Evolutionary conservation across 352 stramenopile genomes (phyloP).

Genomic region (Thalassiosira ordinaria): DNA sequence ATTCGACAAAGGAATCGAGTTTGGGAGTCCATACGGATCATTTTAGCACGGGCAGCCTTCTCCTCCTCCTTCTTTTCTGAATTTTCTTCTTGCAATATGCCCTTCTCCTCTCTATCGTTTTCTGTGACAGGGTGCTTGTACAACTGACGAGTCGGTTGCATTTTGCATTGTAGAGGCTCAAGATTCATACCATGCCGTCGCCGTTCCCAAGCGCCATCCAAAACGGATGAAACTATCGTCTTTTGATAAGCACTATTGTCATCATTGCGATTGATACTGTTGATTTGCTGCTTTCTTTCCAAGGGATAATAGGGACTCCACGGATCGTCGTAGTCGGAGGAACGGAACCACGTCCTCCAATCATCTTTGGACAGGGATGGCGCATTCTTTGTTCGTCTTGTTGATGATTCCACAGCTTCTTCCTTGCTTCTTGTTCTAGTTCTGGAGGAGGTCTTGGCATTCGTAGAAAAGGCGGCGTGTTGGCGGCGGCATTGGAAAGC

Average conservation of each 20-base stretch:
- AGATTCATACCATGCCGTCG: slow-evolving; percentile 55
- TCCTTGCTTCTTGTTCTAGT: too few relatives aligned
- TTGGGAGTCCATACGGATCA: slow-evolving; percentile 37
- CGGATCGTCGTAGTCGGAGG: slow-evolving; percentile 48
- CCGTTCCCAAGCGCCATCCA: slow-evolving; percentile 27
- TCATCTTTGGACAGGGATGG: too few relatives aligned
- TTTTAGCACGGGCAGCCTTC: too few relatives aligned
- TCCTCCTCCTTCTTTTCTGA: too few relatives aligned
- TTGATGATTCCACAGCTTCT: too few relatives aligned
- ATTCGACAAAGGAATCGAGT: slow-evolving; percentile 42
- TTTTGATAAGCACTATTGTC: not conserved
- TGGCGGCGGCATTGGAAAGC: too few relatives aligned
- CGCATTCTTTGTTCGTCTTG: too few relatives aligned
- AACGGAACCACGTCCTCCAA: slow-evolving; percentile 50
- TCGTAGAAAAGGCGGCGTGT: too few relatives aligned
- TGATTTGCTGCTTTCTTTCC: not conserved
- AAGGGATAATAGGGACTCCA: slow-evolving; percentile 40
- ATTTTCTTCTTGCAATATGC: not conserved
- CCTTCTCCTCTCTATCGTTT: slow-evolving; percentile 31
- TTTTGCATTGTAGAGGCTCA: too few relatives aligned
- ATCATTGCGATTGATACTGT: slow-evolving; percentile 1
- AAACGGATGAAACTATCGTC: not conserved
- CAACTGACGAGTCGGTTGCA: too few relatives aligned
- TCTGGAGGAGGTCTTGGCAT: too few relatives aligned
- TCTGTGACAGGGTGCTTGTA: too few relatives aligned